Evolutionary conservation across 2,329 filamentous ascomycete genomes (phyloP).

Genomic region (Tolypocladium ovalisporum): DNA sequence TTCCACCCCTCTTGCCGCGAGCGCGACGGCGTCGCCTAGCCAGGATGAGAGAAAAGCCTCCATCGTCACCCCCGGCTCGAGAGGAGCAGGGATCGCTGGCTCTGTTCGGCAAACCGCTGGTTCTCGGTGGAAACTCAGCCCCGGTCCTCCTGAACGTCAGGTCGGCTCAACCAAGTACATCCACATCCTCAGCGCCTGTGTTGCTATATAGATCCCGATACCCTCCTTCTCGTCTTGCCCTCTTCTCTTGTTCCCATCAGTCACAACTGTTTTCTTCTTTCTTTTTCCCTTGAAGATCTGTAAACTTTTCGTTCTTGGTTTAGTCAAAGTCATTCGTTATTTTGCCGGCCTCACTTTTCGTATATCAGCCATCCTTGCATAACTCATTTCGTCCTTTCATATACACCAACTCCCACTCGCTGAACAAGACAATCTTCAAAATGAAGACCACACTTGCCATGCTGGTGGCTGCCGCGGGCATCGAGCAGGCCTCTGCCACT

Average conservation of each 20-base stretch:
- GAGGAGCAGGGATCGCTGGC: neutral
- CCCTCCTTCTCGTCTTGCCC: neutral
- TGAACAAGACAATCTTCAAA: conserved; percentile 13
- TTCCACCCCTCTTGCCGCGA: neutral
- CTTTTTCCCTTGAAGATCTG: neutral
- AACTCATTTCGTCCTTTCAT: neutral
- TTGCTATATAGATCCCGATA: neutral
- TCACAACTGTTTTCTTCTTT: neutral
- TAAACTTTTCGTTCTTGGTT: neutral
- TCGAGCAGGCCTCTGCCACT: conserved; percentile 38
- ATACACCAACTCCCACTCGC: conserved; percentile 12
- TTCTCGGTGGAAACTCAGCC: neutral
- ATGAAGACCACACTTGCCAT: conserved; percentile 43
- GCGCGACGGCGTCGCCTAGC: neutral
- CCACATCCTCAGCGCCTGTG: neutral
- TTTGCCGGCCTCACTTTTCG: conserved; percentile 10
- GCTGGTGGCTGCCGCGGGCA: conserved; percentile 38
- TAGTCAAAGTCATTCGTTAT: neutral
- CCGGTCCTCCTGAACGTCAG: neutral
- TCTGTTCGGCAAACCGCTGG: neutral
- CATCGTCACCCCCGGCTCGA: neutral
- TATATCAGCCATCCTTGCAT: conserved; percentile 10
- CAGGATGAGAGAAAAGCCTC: neutral
- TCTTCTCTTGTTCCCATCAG: neutral
- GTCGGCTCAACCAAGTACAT: neutral